Conservation (phyloP, 306 rosid species). For the Dicorynia guianensis region DNA sequence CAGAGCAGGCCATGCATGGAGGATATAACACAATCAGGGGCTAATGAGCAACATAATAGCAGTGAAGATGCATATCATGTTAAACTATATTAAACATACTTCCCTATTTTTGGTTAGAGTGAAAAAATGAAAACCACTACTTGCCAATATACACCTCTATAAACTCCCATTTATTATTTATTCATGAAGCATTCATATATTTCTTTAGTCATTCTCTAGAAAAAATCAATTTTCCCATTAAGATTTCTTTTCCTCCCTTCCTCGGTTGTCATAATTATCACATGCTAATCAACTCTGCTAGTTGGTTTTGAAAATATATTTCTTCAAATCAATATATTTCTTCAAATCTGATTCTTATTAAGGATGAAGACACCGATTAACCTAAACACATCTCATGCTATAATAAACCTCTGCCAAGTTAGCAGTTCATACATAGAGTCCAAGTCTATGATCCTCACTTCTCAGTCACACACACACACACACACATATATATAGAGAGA, state of each 20-base stretch:
- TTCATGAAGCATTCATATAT: neutral
- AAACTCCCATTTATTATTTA: neutral
- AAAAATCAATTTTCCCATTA: neutral
- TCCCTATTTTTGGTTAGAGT: neutral
- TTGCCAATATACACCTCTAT: neutral
- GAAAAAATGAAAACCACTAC: neutral
- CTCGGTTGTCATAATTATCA: neutral
- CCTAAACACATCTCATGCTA: no score
- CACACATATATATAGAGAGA: no score
- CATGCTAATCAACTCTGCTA: neutral
- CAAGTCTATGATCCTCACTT: no score
- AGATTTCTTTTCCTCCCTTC: neutral
- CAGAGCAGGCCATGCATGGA: constrained; percentile 26
- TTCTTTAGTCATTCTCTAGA: no score
- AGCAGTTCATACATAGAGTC: no score
- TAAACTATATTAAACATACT: neutral
- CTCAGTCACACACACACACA: no score
- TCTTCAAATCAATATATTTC: no score
- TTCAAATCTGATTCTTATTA: no score
- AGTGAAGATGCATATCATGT: neutral
- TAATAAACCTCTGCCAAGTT: no score
- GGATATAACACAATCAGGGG: constrained; percentile 3
- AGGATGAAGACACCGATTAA: no score
- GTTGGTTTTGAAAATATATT: no score
- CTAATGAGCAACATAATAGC: neutral